Evolutionary conservation across 441 rosid genomes (phyloP).

Genomic region (Brassica balearica): DNA sequence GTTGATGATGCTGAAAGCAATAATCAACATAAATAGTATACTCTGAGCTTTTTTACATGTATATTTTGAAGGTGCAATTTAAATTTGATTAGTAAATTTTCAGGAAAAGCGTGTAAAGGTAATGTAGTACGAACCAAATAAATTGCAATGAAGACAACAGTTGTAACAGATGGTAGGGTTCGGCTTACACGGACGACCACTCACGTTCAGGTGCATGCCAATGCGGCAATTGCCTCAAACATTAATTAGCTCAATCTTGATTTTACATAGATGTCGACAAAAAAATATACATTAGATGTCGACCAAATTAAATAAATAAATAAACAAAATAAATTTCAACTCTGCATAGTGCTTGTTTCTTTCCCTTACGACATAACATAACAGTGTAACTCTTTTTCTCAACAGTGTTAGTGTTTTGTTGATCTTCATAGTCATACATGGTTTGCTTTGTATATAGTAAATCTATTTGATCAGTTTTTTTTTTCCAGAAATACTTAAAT

Average conservation of each 20-base stretch:
- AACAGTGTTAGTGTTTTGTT: conserved; percentile 10
- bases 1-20: too few relatives aligned
- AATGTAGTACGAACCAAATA: conserved; percentile 32
- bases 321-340: background rate
- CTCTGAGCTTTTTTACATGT: background rate
- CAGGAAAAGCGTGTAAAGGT: conserved; percentile 26
- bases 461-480: background rate
- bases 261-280: background rate
- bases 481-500: background rate
- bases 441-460: conserved; percentile 6
- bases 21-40: too few relatives aligned
- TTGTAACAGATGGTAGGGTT: conserved; percentile 38
- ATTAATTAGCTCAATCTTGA: conserved; percentile 19
- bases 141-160: conserved; percentile 39
- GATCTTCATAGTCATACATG: background rate
- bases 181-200: conserved; percentile 42
- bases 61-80: background rate
- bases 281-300: background rate
- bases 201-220: conserved; percentile 36
- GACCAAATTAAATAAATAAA: conserved; percentile 7
- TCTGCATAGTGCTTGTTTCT: conserved; percentile 28
- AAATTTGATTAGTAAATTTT: background rate
- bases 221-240: conserved; percentile 22
- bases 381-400: conserved; percentile 34
- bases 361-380: conserved; percentile 15